Base-by-base conservation (phyloP, 73 alveolate genomes). In the Stentor roeselii region DNA sequence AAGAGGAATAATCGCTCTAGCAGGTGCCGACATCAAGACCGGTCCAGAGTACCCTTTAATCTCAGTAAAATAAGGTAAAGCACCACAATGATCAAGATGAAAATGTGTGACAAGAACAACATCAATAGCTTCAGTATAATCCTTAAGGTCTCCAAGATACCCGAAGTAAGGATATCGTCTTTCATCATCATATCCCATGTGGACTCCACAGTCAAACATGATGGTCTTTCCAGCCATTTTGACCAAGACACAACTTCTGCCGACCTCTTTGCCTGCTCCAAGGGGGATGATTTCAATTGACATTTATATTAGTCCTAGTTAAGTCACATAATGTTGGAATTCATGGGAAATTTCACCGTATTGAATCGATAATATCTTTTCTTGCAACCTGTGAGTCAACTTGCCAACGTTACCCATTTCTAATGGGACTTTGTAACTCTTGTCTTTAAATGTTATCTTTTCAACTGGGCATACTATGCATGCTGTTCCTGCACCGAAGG, bases 251-350 rank as follows among this genome's bases (percentile, higher is more conserved):
- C 99, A 97, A 86, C 98, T 92, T 38, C 99, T 84, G 42, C 99
- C 99, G 36, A 97, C 99, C 61, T 97, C 99, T 90, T 94, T 88
- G 31, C 99, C 99, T 42, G 99, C 99, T 3, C 99, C 99, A 75
- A 97, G 92, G 40, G 99, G 98, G 60, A 82, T 88, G 36, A 97
- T 89, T 90, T 95, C 92, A 40, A 96, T 93, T 75, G 89, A 89
- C 97, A 92, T 92, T 76, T 82, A 76, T 82, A 31, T 39, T 11
- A 32, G 21, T 42, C n/a, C n/a, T n/a, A n/a, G n/a, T n/a, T n/a
- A n/a, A n/a, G n/a, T n/a, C n/a, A n/a, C n/a, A n/a, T n/a, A n/a
- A n/a, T n/a, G n/a, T n/a, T n/a, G n/a, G n/a, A n/a, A n/a, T n/a
- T n/a, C n/a, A n/a, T n/a, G n/a, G n/a, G n/a, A n/a, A n/a, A n/a